Base-by-base conservation (phyloP, 1,284 basidiomycete species). In the Rhodotorula sp. region DNA sequence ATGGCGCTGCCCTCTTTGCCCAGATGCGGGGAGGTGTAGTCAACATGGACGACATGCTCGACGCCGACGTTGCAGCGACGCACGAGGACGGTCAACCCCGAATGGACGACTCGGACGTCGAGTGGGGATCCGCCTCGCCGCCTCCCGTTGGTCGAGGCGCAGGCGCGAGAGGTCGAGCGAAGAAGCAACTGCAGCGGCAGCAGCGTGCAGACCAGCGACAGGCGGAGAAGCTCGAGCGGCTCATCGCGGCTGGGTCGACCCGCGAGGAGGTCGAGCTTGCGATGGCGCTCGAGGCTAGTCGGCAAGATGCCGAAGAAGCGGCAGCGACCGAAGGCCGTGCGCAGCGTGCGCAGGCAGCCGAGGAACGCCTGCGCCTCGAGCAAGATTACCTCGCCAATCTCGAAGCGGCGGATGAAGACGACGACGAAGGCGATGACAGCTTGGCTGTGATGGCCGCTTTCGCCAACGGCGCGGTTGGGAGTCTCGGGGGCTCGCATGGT, bases 101-200 rank as follows among this genome's bases (percentile, higher is more conserved):
- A 15, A 14, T 58, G 8, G 64, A 62, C 34, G 74, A 76, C 52
- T 74, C 72, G 21, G 74, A 76, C 59, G 63, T 76, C 45, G 74
- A 76, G 3, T 76, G 74, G 74, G 74, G 74, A 5, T 43, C 58
- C 10, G 62, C 62, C 23, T 48, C 67, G 26, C 62, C 62, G 2
- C 61, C 68, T 48, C 62, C 66, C 12, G 23, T 60, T 21, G 59
- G 59, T 12, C 59, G 48, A 28, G 59, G 59, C 21, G 58, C 55
- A 3, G 38, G 54, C 16, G 34, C 18, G 12, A n/a, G 66, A 5
- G 69, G 69, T 6, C 60, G 66, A 28, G 66, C 28, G 3, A 75
- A 69, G 47, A 52, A 55, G 28, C 15, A 61, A 2, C 19, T 19
- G 21, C 60, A 66, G 63, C 57, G 68, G 4, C 56, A 66, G 31